phyloP scores from a whole-genome alignment of 2,329 filamentous ascomycete species.

The Talaromyces sp. region DNA sequence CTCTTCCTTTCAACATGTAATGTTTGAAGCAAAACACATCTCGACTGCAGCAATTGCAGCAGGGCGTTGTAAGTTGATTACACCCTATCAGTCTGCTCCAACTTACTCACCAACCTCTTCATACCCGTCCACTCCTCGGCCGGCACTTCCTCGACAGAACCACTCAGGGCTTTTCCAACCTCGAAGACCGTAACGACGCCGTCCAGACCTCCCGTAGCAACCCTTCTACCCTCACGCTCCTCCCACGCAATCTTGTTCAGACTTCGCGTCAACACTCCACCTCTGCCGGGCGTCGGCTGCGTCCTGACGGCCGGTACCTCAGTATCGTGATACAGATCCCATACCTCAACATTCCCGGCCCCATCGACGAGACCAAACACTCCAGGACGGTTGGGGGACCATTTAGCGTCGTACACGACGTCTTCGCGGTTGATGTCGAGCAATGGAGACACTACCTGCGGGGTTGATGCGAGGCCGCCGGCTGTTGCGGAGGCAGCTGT shows the following conservation, averaged over 20 bases:
- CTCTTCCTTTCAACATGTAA: not conserved
- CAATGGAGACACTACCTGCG: constrained; percentile 64
- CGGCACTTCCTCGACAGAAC: constrained; percentile 77
- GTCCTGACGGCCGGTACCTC: constrained; percentile 86
- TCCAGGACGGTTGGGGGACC: constrained; percentile 90
- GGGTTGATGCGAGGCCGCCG: constrained; percentile 29
- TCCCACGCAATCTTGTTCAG: constrained; percentile 96
- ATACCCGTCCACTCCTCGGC: constrained; percentile 90
- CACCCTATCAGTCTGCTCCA: constrained; percentile 55
- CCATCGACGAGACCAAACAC: constrained; percentile 95
- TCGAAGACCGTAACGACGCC: constrained; percentile 90
- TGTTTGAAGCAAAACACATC: too few species aligned
- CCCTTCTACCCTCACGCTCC: constrained; percentile 74
- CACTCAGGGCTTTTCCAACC: constrained; percentile 66
- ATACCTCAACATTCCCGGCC: constrained; percentile 85
- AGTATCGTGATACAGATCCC: constrained; percentile 88
- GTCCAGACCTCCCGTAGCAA: constrained; percentile 89
- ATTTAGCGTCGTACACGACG: constrained; percentile 91
- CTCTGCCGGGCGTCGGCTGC: constrained; percentile 61
- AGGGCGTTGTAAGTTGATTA: constrained; percentile 20
- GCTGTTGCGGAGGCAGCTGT: constrained; percentile 36
- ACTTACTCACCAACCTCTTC: constrained; percentile 77
- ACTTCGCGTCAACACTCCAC: constrained; percentile 71
- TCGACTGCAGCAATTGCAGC: not conserved
- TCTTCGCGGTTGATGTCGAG: constrained; percentile 92